Base-by-base conservation (phyloP, 2,329 filamentous ascomycete species). In the Fusarium staphyleae region DNA sequence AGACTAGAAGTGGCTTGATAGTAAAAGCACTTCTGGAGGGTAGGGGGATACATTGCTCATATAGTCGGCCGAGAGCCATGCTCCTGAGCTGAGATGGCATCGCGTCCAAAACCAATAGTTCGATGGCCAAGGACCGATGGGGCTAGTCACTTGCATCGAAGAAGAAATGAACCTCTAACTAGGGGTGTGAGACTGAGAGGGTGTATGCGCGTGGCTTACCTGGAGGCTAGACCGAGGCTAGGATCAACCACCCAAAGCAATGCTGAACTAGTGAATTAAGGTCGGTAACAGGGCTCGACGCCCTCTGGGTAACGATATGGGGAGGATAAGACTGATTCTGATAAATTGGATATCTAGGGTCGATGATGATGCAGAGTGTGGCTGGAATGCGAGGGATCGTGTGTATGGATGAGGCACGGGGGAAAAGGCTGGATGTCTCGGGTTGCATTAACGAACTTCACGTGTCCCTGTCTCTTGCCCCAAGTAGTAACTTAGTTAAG, bases 141-240 rank as follows among this genome's bases (percentile, higher is more conserved):
- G 60, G 54, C 62, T 61, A 66, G 51, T 22, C 47, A 49, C 48
- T 48, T 49, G 39, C 49, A 60, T 50, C 62, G 48, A 49, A 44
- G 48, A 43, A 43, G 56, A 68, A 68, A 68, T 68, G 66, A 67
- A 57, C 56, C 60, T 63, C 53, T 68, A 12, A 51, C 53, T 68
- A 12, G 52, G 62, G 55, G 54, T 55, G 51, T 55, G 49, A 35
- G 39, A 41, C 48, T 55, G 49, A 35, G 39, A 41, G 45, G 45
- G 40, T 36, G 42, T 34, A 66, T 48, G 47, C 48, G 50, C 46
- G 49, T 59, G 58, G 58, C 61, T 62, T 64, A 64, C 61, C 61
- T 53, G 36, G 22, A 55, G 47, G 42, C 49, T 56, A 53, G 61
- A 39, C 55, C 55, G 40, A 55, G 50, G 32, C 54, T 49, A 57